These are phyloP conservation scores for Chrysoporthe deuterocubensis DNA, from an alignment of 2,329 filamentous ascomycete genomes.

Conservation along the genomic window DNA sequence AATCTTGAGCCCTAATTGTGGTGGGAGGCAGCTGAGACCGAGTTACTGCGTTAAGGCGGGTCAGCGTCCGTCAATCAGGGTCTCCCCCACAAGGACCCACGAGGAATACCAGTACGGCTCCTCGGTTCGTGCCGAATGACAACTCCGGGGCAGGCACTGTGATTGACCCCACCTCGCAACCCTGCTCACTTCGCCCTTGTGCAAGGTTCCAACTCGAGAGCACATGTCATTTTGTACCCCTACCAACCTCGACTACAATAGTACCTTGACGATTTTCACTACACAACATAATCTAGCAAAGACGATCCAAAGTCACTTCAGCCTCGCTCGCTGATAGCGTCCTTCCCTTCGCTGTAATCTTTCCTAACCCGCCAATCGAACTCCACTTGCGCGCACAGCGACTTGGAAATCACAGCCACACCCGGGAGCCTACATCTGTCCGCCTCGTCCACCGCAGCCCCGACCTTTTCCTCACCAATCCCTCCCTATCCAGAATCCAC, in stretches of 20 bases:
- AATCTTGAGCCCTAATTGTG: no score
- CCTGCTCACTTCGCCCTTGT: no score
- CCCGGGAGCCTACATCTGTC: not conserved
- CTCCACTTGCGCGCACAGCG: not conserved
- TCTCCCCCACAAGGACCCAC: not conserved
- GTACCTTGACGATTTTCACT: not conserved
- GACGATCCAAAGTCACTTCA: not conserved
- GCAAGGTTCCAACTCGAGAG: not conserved
- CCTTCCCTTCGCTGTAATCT: not conserved
- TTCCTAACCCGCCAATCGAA: not conserved
- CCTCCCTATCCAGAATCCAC: not conserved
- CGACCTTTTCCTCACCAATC: not conserved
- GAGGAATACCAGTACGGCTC: not conserved
- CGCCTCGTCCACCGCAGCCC: not conserved
- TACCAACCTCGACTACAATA: not conserved
- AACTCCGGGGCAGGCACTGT: conserved; percentile 15
- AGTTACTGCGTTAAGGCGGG: not conserved
- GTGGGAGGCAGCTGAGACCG: no score
- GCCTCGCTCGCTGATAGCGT: not conserved
- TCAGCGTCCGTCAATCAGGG: not conserved
- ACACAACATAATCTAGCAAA: not conserved
- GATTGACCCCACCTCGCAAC: conserved; percentile 2
- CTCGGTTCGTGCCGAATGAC: conserved; percentile 25
- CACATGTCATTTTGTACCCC: conserved; percentile 11
- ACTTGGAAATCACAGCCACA: not conserved